Evolutionary conservation across 805 yeast species (phyloP), one percentile per base, ranked within the genome.

Genomic region (Barnettozyma salicaria): DNA sequence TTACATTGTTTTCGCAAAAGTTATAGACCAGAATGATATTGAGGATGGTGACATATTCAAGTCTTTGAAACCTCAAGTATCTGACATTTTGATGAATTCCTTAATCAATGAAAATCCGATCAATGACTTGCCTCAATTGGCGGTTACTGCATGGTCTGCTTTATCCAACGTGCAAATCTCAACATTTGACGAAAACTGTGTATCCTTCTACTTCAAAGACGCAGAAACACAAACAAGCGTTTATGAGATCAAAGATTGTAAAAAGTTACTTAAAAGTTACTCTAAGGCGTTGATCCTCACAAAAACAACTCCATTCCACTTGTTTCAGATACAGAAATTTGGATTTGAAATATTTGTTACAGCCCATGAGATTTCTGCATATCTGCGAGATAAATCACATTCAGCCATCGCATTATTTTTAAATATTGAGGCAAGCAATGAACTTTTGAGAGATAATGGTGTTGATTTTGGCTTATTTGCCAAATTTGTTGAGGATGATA

Each of bases 61-160:
- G 6, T 13, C 36, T 7, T 47, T 55, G 28, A 60, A 63, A 31
- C 83, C 92, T 3, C 68, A 80, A 3, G 66, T 83, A 11, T 71
- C 95, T 1, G 96, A 88, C 56, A 69, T 86, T 32, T 62, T 90
- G 41, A 86, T 89, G 95, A 95, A 89, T 52, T 86, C 96, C 0
- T 66, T 90, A 53, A 76, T 84, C 21, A 90, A 90, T 55, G 94
- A 86, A 50, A 80, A 79, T 18, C 92, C 95, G 0, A 67, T 90
- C 60, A 72, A 40, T 46, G 66, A 72, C 27, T 61, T 88, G 13
- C 96, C 97, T 0, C 64, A 65, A 19, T 66, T 90, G 65, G 65
- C 63, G 42, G 96, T 89, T 6, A 67, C 64, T 10, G 68, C 72
- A 4, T 86, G 92, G 84, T 70, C 80, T 19, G 65, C 68, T 10